Evolutionary conservation across 192 early-diverging fungal species (phyloP).

Genomic region (Entomortierella lignicola): DNA sequence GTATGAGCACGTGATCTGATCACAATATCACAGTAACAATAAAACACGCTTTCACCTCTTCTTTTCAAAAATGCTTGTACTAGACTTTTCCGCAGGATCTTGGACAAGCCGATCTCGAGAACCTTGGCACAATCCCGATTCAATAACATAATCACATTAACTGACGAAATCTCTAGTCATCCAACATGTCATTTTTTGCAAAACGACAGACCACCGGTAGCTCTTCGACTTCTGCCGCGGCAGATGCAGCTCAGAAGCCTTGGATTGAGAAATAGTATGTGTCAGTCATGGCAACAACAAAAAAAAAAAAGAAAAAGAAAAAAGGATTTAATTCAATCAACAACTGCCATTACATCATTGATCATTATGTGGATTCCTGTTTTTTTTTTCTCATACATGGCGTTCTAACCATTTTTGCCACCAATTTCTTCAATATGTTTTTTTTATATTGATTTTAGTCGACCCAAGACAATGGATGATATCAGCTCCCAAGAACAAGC

Average conservation of each 20-base stretch:
- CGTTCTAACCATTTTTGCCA: constrained; percentile 11
- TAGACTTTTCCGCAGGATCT: too few species aligned
- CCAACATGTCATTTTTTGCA: constrained; percentile 42
- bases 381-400: too few species aligned
- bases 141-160: too few species aligned
- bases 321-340: too few species aligned
- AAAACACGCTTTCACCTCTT: not conserved
- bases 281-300: not conserved
- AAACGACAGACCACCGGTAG: constrained; percentile 23
- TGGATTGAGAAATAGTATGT: constrained; percentile 95
- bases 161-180: not conserved
- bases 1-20: too few species aligned
- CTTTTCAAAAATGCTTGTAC: not conserved
- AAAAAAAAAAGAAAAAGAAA: not conserved
- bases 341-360: too few species aligned
- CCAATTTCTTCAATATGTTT: constrained; percentile 18
- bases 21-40: too few species aligned
- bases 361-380: too few species aligned
- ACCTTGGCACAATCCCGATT: too few species aligned
- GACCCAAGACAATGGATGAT: constrained; percentile 88
- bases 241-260: constrained; percentile 60
- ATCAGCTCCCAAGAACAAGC: constrained; percentile 93
- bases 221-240: constrained; percentile 15
- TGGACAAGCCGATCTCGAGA: too few species aligned
- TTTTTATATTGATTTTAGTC: constrained; percentile 52